Percentiles rank a stretch among this genome's conserved stretches.
These are phyloP conservation scores for Heterobasidion occidentale DNA, from an alignment of 1,284 basidiomycete species.

Conservation along the genomic window DNA sequence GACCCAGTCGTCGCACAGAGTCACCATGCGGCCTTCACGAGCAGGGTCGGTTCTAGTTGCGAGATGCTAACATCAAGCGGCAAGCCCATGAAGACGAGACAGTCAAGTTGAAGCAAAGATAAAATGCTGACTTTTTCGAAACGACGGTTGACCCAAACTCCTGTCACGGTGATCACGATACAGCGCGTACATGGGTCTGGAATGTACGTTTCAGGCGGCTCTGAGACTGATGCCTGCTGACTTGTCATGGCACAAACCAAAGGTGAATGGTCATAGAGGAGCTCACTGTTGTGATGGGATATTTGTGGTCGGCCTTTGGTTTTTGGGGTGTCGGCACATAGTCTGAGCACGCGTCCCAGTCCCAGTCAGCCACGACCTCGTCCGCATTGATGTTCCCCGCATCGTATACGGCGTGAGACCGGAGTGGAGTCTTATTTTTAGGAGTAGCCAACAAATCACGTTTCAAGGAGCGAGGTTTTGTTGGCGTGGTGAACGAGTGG, in stretches of 20 bases:
- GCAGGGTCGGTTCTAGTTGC: conserved; percentile 26
- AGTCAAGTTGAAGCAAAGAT: background rate
- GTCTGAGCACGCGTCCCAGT: conserved; percentile 41
- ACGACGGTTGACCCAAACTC: conserved; percentile 18
- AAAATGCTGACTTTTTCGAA: conserved; percentile 30
- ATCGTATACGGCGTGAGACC: background rate
- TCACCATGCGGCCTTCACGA: conserved; percentile 35
- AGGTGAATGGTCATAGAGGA: background rate
- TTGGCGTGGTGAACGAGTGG: background rate
- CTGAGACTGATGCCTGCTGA: background rate
- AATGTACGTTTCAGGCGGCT: background rate
- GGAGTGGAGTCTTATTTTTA: background rate
- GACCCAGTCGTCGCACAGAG: conserved; percentile 63
- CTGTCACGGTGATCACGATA: conserved; percentile 32
- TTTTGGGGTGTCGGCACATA: conserved; percentile 19
- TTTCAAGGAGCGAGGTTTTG: background rate
- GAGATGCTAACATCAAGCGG: conserved; percentile 33
- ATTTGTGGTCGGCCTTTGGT: conserved; percentile 6
- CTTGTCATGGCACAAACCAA: no score
- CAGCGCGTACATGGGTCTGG: conserved; percentile 36
- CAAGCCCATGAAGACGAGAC: conserved; percentile 6
- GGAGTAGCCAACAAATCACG: background rate
- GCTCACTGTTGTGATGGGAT: conserved; percentile 12
- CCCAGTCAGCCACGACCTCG: conserved; percentile 22
- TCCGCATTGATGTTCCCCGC: background rate